Evolutionary conservation across 345 rosid genomes (phyloP).

Genomic region (Pugionium cornutum): DNA sequence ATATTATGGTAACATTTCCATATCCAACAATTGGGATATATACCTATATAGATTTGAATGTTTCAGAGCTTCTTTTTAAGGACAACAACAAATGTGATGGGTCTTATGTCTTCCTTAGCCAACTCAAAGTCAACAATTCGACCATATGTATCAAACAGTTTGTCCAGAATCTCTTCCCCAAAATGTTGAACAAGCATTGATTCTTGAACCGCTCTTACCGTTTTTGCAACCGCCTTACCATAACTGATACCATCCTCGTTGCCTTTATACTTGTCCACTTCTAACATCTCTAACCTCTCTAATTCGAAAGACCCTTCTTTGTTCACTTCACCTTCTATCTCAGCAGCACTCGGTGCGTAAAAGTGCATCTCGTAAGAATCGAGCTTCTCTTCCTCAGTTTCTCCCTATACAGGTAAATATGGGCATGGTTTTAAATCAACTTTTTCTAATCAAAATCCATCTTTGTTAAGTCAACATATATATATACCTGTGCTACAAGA

Average conservation of each 20-base stretch:
- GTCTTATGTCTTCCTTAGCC: slow-evolving; percentile 58
- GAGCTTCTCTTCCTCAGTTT: slow-evolving; percentile 61
- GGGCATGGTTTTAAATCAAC: neutral
- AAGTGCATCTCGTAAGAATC: slow-evolving; percentile 75
- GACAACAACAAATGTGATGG: slow-evolving; percentile 60
- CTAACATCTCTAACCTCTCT: slow-evolving; percentile 56
- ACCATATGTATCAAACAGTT: slow-evolving; percentile 59
- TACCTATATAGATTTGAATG: neutral
- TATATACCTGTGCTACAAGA: slow-evolving; percentile 55
- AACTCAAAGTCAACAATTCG: slow-evolving; percentile 62
- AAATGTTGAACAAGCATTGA: slow-evolving; percentile 68
- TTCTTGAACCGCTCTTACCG: slow-evolving; percentile 88
- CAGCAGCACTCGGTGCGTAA: slow-evolving; percentile 69
- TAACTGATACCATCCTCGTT: slow-evolving; percentile 45
- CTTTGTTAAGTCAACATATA: neutral
- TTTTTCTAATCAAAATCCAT: slow-evolving; percentile 18
- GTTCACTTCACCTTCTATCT: slow-evolving; percentile 60
- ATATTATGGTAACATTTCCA: neutral
- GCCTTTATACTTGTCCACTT: slow-evolving; percentile 38
- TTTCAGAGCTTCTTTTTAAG: slow-evolving; percentile 57
- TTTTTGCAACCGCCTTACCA: slow-evolving; percentile 62
- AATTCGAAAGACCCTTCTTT: slow-evolving; percentile 62
- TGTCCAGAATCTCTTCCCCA: slow-evolving; percentile 63
- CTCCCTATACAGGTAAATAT: slow-evolving; percentile 48
- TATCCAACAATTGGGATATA: neutral